Evolutionary conservation across 2,329 filamentous ascomycete species (phyloP).

Genomic region (Talaromyces sp.): DNA sequence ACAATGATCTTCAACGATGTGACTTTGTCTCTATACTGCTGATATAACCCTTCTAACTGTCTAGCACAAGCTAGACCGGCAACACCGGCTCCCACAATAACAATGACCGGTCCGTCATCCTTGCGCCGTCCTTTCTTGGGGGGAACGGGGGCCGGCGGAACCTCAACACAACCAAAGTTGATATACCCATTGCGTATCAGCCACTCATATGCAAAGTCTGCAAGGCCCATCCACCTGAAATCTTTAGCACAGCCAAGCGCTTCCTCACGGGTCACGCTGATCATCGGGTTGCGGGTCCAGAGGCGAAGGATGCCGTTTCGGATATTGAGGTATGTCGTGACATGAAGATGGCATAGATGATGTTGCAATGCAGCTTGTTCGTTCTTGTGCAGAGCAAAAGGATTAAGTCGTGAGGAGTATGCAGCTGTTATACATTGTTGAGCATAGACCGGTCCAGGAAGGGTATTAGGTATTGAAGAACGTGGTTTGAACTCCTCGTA

Average conservation of each 20-base stretch:
- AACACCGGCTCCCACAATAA: slow-evolving; percentile 91
- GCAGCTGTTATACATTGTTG: slow-evolving; percentile 86
- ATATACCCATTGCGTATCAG: slow-evolving; percentile 87
- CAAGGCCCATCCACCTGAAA: slow-evolving; percentile 81
- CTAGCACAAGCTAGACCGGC: slow-evolving; percentile 88
- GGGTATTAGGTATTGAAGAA: slow-evolving; percentile 76
- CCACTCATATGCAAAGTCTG: slow-evolving; percentile 89
- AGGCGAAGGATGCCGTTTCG: slow-evolving; percentile 88
- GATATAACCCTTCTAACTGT: slow-evolving; percentile 82
- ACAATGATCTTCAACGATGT: slow-evolving; percentile 70
- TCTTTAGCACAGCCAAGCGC: slow-evolving; percentile 89
- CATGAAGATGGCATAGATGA: slow-evolving; percentile 81
- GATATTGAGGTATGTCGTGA: slow-evolving; percentile 94
- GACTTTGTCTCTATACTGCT: slow-evolving; percentile 71
- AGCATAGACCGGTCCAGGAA: slow-evolving; percentile 77
- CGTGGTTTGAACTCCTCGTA: slow-evolving; percentile 63
- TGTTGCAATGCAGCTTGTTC: slow-evolving; percentile 79
- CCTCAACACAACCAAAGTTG: slow-evolving; percentile 87
- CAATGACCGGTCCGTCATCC: slow-evolving; percentile 67
- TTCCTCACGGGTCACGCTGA: slow-evolving; percentile 77
- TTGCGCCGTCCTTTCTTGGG: slow-evolving; percentile 42
- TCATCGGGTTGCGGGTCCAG: slow-evolving; percentile 83
- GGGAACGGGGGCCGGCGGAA: slow-evolving; percentile 51
- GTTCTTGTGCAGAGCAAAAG: slow-evolving; percentile 79
- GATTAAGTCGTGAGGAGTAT: slow-evolving; percentile 83